Conservation (phyloP, 768 basidiomycete genomes). For the Termitomyces sp. region DNA sequence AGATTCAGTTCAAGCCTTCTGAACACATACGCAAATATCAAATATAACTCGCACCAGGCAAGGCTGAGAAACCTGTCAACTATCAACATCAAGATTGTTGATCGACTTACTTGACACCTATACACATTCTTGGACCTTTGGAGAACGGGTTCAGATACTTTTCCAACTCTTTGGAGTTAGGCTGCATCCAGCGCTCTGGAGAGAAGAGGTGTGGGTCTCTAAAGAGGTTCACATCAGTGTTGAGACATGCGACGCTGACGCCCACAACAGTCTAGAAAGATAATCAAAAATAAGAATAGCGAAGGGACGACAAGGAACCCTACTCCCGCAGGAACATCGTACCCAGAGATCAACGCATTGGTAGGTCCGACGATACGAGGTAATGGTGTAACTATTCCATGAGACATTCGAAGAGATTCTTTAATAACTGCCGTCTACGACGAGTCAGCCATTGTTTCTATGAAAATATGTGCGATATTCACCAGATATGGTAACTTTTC, state of each 20-base stretch:
- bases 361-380: slow-evolving; percentile 35
- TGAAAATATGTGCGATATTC: slow-evolving; percentile 7
- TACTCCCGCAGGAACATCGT: slow-evolving; percentile 33
- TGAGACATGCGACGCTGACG: slow-evolving; percentile 32
- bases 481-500: slow-evolving; percentile 41
- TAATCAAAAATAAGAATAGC: neutral
- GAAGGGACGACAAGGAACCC: neutral
- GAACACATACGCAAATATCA: slow-evolving; percentile 35
- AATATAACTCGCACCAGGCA: slow-evolving; percentile 37
- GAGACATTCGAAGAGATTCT: slow-evolving; percentile 38
- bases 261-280: slow-evolving; percentile 32
- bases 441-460: neutral
- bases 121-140: slow-evolving; percentile 38
- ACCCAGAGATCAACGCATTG: slow-evolving; percentile 28
- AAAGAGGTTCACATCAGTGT: slow-evolving; percentile 31
- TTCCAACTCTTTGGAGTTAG: slow-evolving; percentile 25
- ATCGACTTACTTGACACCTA: slow-evolving; percentile 35
- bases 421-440: slow-evolving; percentile 42
- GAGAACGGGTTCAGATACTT: slow-evolving; percentile 37
- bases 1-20: slow-evolving; percentile 31
- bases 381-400: slow-evolving; percentile 35
- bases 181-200: slow-evolving; percentile 38
- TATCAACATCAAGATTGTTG: neutral
- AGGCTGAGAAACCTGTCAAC: slow-evolving; percentile 21
- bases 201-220: slow-evolving; percentile 30